Base-by-base conservation (phyloP, 495 filamentous ascomycete genomes). In the Penicillium salamii region DNA sequence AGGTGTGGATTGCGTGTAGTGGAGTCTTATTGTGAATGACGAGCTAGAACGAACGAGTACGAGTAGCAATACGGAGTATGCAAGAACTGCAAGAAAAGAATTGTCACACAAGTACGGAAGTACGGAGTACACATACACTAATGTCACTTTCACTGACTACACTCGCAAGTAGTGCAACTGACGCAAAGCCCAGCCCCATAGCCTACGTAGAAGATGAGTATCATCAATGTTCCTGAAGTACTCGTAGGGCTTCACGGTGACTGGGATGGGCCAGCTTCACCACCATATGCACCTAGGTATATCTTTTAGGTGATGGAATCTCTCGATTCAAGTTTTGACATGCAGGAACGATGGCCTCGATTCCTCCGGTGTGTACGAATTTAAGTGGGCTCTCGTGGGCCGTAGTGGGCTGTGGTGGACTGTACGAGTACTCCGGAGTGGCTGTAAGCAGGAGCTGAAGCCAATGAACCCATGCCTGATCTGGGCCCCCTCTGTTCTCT, bases 301-400 rank as follows among this genome's bases (percentile, higher is more conserved):
- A 46, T n/a, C 15, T 37, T 11, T 40, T 46, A 38, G 19, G 24
- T 48, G 14, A 48, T 40, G 29, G 35, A 32, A 32, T 38, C 11
- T 38, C 11, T 1, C 12, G 5, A 37, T 29, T 23, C 20, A 17
- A 12, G 36, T 48, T 32, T 15, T 17, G 13, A 31, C 23, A 39
- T 48, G 35, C 45, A 48, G 35, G 45, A 48, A 48, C 45, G 14
- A 46, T n/a, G 12, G 19, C 4, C 13, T 8, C n/a, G 24, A 21
- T 31, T n/a, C 11, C n/a, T n/a, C 12, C 26, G 17, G 34, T 21
- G 35, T 29, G 24, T 13, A 3, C 31, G 33, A 15, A 48, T 48
- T 17, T 31, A 20, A 28, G 18, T 31, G 15, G 35, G 35, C n/a
- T n/a, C n/a, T n/a, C n/a, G n/a, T n/a, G n/a, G n/a, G n/a, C n/a